Conservation (phyloP, 1,284 basidiomycete genomes). For the Chondrostereum purpureum region DNA sequence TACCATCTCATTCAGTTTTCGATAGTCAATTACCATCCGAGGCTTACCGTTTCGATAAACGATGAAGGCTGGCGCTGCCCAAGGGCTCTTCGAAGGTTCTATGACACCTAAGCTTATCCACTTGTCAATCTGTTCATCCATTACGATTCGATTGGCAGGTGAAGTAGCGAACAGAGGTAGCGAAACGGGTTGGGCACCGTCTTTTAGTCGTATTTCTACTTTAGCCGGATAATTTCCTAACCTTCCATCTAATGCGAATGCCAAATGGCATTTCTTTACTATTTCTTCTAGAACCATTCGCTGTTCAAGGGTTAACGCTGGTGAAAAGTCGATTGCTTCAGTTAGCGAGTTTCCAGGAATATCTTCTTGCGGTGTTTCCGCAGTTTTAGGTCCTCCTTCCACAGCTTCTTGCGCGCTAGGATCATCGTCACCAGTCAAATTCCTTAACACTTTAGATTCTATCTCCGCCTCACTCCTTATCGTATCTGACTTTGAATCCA, state of each 20-base stretch:
- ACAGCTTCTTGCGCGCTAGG: background rate
- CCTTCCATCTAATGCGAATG: background rate
- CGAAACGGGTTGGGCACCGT: constrained; percentile 8
- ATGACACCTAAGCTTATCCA: constrained; percentile 20
- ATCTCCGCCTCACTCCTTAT: background rate
- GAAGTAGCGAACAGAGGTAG: constrained; percentile 15
- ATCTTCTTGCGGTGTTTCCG: background rate
- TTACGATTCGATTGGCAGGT: constrained; percentile 15
- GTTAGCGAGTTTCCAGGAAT: background rate
- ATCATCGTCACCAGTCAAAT: background rate
- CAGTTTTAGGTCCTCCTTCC: too few species aligned
- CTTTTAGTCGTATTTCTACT: background rate
- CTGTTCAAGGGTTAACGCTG: background rate
- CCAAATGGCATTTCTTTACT: background rate
- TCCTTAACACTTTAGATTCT: background rate
- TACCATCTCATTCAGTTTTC: too few species aligned
- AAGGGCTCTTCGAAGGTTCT: constrained; percentile 21
- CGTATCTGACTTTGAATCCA: too few species aligned
- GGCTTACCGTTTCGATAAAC: constrained; percentile 14
- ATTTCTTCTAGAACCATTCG: background rate
- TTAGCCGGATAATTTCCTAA: background rate
- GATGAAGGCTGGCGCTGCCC: constrained; percentile 23
- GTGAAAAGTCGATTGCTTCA: background rate
- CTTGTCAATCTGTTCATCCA: too few species aligned
- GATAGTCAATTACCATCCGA: constrained; percentile 21